Evolutionary conservation across 768 basidiomycete genomes (phyloP), one percentile per base, ranked within the genome.

Genomic region (Amanita rubescens): DNA sequence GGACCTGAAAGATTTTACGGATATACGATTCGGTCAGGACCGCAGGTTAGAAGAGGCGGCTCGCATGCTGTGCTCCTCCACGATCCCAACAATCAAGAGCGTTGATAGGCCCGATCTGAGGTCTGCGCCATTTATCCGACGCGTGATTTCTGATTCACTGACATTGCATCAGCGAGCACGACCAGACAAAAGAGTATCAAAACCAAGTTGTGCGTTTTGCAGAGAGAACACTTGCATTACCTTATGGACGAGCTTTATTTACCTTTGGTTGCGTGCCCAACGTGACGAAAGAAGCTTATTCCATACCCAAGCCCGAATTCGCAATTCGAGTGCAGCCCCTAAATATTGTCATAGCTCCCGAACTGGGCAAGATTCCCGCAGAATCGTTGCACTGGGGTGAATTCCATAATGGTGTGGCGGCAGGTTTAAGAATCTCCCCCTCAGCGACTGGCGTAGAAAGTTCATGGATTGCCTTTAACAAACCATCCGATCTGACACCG

Each of bases 401-500:
- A 56, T 99, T 99, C 69, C 94, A 98, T 68, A 94, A 95, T 58
- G 96, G 96, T 9, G 95, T 96, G 0, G 92, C 93, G 7, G 90
- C 92, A 3, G 96, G 87, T 2, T 68, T 99, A 41, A 84, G 90
- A 6, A 82, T 97, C 47, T 83, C 87, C 0, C 82, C 89, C 0
- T 77, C 80, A n/a, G 79, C 85, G 8, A 68, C 73, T 45, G 82
- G 82, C 9, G 79, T 98, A 39, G 92, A 96, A 64, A 90, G 89
- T 61, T 92, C 93, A 0, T 97, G 94, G 91, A 93, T 96, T 50
- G 85, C 87, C 12, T 97, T 94, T 76, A 95, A 98, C 68, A 90
- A 89, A 60, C 95, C 96, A 0, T 77, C 83, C 0, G 90, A 94
- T 42, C 77, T 94, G 50, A 94, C 89, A 4, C 84, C 94, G 0